Conservation (phyloP, 2,329 filamentous ascomycete genomes). For the Alternaria atra region DNA sequence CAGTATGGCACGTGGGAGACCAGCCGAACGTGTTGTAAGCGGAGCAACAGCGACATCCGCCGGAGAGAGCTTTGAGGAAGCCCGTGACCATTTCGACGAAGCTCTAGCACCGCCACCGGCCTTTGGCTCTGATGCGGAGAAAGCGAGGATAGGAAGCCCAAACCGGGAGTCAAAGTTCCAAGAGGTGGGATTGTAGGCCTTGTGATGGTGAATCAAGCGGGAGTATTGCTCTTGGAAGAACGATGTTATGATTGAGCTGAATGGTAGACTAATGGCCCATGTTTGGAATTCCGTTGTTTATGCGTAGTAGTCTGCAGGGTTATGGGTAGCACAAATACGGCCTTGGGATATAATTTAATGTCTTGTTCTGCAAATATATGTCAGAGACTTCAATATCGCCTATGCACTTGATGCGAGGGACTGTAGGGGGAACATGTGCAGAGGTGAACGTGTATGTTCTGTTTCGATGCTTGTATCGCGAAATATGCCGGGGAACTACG, state of each 20-base stretch:
- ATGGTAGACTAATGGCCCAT: conserved; percentile 1
- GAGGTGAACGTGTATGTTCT: not conserved
- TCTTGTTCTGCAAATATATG: not conserved
- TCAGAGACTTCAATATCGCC: not conserved
- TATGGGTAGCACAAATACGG: not conserved
- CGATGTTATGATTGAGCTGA: not conserved
- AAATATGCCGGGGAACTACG: not conserved
- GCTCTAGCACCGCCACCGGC: conserved; percentile 52
- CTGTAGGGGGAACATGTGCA: not conserved
- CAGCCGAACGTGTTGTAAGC: conserved; percentile 30
- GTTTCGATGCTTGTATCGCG: not conserved
- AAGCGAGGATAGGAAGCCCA: conserved; percentile 39
- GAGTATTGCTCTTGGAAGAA: not conserved
- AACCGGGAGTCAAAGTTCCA: conserved; percentile 47
- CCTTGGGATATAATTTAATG: conserved; percentile 3
- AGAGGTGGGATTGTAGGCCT: conserved; percentile 41
- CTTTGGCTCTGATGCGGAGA: conserved; percentile 42
- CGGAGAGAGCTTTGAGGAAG: conserved; percentile 63
- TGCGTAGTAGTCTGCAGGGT: not conserved
- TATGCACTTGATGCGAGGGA: not conserved
- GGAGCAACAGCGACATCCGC: conserved; percentile 48
- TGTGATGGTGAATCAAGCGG: not conserved
- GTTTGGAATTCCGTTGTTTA: conserved; percentile 2
- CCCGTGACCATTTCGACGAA: conserved; percentile 61
- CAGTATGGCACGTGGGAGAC: conserved; percentile 29